Percentiles rank a stretch among this genome's conserved stretches.
Evolutionary conservation across 257 asterid genomes (phyloP).

Genomic region (Parsonsia alboflavescens): DNA sequence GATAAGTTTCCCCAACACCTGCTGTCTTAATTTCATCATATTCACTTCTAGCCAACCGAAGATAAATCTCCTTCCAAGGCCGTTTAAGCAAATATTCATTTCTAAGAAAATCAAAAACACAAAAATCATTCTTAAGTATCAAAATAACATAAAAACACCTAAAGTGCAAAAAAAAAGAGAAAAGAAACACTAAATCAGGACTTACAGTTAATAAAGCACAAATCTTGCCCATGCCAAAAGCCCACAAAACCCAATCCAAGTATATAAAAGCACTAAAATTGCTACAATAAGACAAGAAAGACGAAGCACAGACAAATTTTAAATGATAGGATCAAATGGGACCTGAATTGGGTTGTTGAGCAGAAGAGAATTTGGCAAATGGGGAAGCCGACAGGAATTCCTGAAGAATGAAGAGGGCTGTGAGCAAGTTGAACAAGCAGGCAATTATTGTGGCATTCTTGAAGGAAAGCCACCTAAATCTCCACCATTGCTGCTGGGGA

Average conservation of each 20-base stretch:
- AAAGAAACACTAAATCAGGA: background rate
- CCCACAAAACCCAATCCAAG: background rate
- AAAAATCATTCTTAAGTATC: conserved; percentile 4
- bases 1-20: background rate
- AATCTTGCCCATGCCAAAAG: background rate
- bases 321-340: background rate
- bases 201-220: background rate
- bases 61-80: background rate
- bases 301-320: too few species aligned
- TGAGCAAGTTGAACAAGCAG: conserved; percentile 59
- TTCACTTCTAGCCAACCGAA: background rate
- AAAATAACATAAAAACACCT: background rate
- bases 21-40: background rate
- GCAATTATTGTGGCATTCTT: conserved; percentile 73
- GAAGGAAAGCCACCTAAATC: conserved; percentile 55
- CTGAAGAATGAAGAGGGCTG: conserved; percentile 60
- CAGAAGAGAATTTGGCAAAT: conserved; percentile 16
- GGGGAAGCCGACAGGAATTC: conserved; percentile 44
- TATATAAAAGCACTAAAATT: background rate
- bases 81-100: background rate
- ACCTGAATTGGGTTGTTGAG: conserved; percentile 52
- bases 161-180: too few species aligned
- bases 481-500: conserved; percentile 60
- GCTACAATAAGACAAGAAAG: background rate
- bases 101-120: background rate